Base-by-base conservation (phyloP, 306 rosid genomes). In the Rosa multiflora region DNA sequence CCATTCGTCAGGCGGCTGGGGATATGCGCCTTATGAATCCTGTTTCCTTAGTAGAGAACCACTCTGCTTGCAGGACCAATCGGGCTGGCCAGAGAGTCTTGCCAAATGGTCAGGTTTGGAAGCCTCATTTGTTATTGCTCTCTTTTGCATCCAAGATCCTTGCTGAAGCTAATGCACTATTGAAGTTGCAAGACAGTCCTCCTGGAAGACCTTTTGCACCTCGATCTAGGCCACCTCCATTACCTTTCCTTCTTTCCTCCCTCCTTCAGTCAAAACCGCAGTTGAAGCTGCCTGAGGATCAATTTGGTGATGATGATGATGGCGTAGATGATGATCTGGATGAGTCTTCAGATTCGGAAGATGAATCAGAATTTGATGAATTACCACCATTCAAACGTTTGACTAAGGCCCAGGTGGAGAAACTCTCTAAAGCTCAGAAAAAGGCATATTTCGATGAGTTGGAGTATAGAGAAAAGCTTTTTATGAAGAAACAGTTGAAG, bases 51-150 rank as follows among this genome's bases (percentile, higher is more conserved):
- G 99, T 95, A 82, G 99, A 95, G 90, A 95, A 92, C 77, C 99
- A 95, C 81, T 88, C 97, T 56, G 98, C 98, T 37, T 95, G 99
- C 87, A 84, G 99, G 88, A 95, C 90, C 56, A 92, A 95, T 81
- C 86, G 97, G 81, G 94, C 97, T 72, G 99, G 99, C 70, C 99
- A 95, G 85, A 91, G 99, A 82, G 99, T 95, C 67, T 85, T 95
- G 91, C 99, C 99, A 46, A 95, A 95, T 86, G 99, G 97, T 77
- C 99, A 95, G 92, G 97, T 95, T 78, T 95, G 99, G 99, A 95
- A 95, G 72, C 97, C 99, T 80, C 99, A 95, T 86, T 74, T 95
- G 84, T 81, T 95, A 74, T 92, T 95, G 82, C 87, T 95, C 74
- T 95, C 99, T 73, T 95, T 95, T 91, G 99, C 99, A 5, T 92